These are phyloP conservation scores for Pythium folliculosum DNA, from an alignment of 352 stramenopile species.

Conservation along the genomic window DNA sequence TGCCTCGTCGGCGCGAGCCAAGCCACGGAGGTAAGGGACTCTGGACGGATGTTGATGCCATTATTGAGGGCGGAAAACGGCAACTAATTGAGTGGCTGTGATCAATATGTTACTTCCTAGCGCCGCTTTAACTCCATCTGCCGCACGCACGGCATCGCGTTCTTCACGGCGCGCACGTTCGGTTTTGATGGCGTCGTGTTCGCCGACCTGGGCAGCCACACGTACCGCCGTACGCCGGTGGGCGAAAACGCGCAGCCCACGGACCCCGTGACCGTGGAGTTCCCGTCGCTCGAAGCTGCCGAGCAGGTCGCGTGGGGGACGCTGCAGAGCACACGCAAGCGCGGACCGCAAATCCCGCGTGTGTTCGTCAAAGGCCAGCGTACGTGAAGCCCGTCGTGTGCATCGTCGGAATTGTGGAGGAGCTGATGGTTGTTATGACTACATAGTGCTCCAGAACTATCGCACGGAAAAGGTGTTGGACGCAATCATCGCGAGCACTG, in stretches of 20 bases:
- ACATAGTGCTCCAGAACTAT: slow-evolving; percentile 66
- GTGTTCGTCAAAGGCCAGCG: slow-evolving; percentile 82
- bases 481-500: slow-evolving; percentile 13
- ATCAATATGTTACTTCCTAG: slow-evolving; percentile 21
- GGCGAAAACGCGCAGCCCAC: slow-evolving; percentile 29
- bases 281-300: slow-evolving; percentile 54
- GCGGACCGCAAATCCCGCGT: slow-evolving; percentile 66
- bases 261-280: slow-evolving; percentile 47
- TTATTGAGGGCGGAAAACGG: neutral
- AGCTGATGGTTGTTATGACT: neutral
- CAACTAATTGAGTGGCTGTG: neutral
- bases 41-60: neutral
- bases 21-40: slow-evolving; percentile 35
- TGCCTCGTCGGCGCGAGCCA: slow-evolving; percentile 57
- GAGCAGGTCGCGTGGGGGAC: slow-evolving; percentile 59
- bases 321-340: slow-evolving; percentile 67
- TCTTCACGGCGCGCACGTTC: slow-evolving; percentile 77
- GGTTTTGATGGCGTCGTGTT: slow-evolving; percentile 83
- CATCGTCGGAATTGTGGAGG: neutral
- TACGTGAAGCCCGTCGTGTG: slow-evolving; percentile 21
- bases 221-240: slow-evolving; percentile 52
- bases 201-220: slow-evolving; percentile 68
- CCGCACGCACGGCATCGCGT: slow-evolving; percentile 52
- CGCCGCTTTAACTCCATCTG: slow-evolving; percentile 64
- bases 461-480: slow-evolving; percentile 31